Percentiles rank a stretch among this genome's conserved stretches.
Evolutionary conservation across 176 grass and related monocot species (phyloP).

Genomic region (Bolboschoenus planiculmis): DNA sequence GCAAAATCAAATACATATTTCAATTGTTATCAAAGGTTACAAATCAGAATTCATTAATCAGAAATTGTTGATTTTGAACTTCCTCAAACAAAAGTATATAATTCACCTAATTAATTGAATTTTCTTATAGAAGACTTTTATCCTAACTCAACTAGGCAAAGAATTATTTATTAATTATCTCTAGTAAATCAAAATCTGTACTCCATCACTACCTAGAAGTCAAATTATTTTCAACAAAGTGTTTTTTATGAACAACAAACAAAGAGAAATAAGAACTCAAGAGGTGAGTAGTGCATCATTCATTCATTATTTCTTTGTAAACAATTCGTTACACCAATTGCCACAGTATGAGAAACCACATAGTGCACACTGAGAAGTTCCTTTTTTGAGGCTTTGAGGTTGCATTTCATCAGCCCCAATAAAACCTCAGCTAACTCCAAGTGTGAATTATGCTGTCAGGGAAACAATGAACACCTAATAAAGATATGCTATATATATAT

Average conservation of each 20-base stretch:
- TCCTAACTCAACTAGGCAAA: neutral
- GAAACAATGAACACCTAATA: constrained; percentile 14
- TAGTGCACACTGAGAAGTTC: neutral
- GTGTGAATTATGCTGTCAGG: constrained; percentile 5
- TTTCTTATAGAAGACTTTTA: neutral
- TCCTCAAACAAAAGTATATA: neutral
- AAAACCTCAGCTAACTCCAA: constrained; percentile 3
- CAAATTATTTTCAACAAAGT: no score
- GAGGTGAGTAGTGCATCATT: neutral
- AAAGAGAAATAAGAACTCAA: neutral
- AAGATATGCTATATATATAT: neutral
- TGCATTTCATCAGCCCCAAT: constrained; percentile 9
- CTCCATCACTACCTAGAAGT: neutral
- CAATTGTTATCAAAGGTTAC: no score
- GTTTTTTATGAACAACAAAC: neutral
- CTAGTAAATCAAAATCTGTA: neutral
- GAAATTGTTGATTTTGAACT: neutral
- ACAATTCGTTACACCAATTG: neutral
- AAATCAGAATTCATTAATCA: neutral
- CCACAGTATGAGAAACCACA: neutral
- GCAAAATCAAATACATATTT: no score
- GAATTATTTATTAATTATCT: neutral
- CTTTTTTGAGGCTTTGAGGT: neutral
- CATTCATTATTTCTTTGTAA: neutral
- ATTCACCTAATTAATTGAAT: neutral